phyloP scores from a whole-genome alignment of 495 filamentous ascomycete species.

The Neurospora sp. region DNA sequence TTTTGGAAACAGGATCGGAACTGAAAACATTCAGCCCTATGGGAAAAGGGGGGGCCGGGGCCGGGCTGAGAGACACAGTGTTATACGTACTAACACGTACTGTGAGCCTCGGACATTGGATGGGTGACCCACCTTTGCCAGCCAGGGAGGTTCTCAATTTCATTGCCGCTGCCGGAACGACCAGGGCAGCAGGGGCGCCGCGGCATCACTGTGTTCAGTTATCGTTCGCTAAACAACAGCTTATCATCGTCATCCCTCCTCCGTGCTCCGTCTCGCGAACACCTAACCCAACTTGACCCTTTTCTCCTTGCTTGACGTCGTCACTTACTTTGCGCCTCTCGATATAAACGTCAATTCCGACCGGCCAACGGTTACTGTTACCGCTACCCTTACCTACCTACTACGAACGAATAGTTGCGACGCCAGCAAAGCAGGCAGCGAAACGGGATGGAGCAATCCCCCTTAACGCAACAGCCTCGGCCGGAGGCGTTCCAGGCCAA shows the following conservation, averaged over 20 bases:
- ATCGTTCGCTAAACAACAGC: background rate
- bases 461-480: conserved; percentile 83
- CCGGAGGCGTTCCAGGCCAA: conserved; percentile 90
- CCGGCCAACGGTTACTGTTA: background rate
- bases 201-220: background rate
- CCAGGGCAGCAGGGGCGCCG: background rate
- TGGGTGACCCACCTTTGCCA: background rate
- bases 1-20: background rate
- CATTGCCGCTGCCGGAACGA: background rate
- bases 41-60: background rate
- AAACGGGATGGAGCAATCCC: conserved; percentile 68
- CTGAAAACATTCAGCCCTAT: background rate
- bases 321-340: background rate
- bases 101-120: background rate
- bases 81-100: background rate
- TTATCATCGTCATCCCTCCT: background rate
- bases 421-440: background rate
- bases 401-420: background rate
- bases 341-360: background rate
- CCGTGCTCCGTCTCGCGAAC: background rate
- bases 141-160: background rate
- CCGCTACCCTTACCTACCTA: background rate
- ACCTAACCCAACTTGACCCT: background rate
- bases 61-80: background rate
- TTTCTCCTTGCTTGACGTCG: background rate